phyloP scores from a whole-genome alignment of 1,284 basidiomycete species.

The Ceratobasidium sp. region DNA sequence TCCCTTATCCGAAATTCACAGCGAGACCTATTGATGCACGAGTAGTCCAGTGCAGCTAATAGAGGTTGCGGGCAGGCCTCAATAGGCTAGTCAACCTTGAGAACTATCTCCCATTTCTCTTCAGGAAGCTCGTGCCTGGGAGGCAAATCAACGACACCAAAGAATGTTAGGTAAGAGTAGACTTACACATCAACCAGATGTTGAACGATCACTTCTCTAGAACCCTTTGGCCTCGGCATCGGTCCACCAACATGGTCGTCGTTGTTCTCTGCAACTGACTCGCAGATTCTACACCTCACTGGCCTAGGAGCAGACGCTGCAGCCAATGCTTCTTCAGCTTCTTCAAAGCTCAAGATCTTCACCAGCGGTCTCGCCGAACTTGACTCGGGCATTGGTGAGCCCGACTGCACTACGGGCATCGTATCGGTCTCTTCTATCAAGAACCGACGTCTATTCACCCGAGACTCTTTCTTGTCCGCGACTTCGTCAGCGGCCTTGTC shows the following conservation, averaged over 20 bases:
- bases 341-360: constrained; percentile 14
- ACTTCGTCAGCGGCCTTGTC: neutral
- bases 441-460: neutral
- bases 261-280: constrained; percentile 12
- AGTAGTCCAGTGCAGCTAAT: too few relatives aligned
- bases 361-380: constrained; percentile 11
- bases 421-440: neutral
- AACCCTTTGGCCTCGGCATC: constrained; percentile 23
- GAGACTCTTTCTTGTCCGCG: neutral
- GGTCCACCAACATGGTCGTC: constrained; percentile 6
- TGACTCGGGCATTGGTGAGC: neutral
- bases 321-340: constrained; percentile 1
- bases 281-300: constrained; percentile 29
- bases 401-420: neutral
- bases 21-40: neutral
- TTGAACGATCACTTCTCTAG: constrained; percentile 18
- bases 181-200: constrained; percentile 40
- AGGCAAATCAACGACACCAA: neutral
- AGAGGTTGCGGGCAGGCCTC: too few relatives aligned
- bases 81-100: neutral
- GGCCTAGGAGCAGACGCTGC: neutral
- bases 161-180: neutral
- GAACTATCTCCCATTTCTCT: constrained; percentile 13
- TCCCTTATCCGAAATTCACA: neutral
- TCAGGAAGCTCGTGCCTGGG: constrained; percentile 13